These are phyloP conservation scores for Kurtzmaniella cleridarum DNA, from an alignment of 805 yeast species.

Conservation along the genomic window DNA sequence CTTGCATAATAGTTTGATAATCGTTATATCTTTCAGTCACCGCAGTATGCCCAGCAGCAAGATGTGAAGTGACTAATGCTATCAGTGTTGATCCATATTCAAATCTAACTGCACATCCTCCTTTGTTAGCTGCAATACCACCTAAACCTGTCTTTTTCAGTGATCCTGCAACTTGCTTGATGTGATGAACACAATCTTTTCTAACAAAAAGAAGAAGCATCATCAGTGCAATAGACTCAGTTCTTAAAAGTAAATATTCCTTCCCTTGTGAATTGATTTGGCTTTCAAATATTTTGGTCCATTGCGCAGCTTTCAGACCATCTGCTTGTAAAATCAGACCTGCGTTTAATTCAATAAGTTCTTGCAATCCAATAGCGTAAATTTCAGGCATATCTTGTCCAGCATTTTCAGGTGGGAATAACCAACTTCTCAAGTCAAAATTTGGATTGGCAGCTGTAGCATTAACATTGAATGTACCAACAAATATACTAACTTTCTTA, in stretches of 20 bases:
- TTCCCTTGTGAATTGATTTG: conserved; percentile 46
- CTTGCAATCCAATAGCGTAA: conserved; percentile 89
- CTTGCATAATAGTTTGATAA: conserved; percentile 66
- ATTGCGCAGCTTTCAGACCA: conserved; percentile 64
- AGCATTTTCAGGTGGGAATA: conserved; percentile 61
- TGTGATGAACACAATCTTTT: conserved; percentile 22
- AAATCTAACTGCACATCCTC: conserved; percentile 90
- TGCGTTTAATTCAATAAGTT: conserved; percentile 87
- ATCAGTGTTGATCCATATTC: conserved; percentile 74
- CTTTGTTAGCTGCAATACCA: conserved; percentile 96
- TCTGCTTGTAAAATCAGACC: conserved; percentile 87
- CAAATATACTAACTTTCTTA: conserved; percentile 57
- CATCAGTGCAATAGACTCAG: conserved; percentile 72
- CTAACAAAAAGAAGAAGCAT: conserved; percentile 60
- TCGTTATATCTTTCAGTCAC: conserved; percentile 83
- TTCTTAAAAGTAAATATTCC: conserved; percentile 56
- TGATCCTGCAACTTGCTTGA: conserved; percentile 90
- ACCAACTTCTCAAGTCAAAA: conserved; percentile 68
- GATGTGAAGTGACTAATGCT: conserved; percentile 83
- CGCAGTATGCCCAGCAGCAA: conserved; percentile 88
- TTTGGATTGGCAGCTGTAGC: conserved; percentile 48
- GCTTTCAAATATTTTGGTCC: conserved; percentile 66
- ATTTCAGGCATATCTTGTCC: conserved; percentile 57
- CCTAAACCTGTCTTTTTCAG: conserved; percentile 93
- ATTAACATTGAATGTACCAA: conserved; percentile 85